Base-by-base conservation (phyloP, 306 rosid genomes). In the Vachellia pachyceras region DNA sequence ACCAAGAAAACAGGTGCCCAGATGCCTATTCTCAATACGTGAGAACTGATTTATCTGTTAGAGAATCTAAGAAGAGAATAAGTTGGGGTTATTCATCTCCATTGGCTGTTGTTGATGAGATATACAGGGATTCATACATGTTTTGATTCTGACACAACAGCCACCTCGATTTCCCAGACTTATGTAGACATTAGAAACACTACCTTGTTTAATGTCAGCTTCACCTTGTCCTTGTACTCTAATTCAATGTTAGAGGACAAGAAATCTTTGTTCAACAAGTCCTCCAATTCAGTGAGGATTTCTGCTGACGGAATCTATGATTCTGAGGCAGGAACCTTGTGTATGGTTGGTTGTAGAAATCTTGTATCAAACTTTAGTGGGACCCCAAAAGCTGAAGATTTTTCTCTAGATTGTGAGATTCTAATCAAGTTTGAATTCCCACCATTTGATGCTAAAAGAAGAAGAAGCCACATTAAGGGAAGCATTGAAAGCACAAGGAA, bases 251-350 rank as follows among this genome's bases (percentile, higher is more conserved):
- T 2, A 8, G 64, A n/a, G 10, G 79, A 22, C 23, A 2, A 7
- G 10, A 69, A 33, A 3, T 73, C 80, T 12, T 17, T 70, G 39
- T 58, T 77, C 41, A 72, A 55, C 12, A 54, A 25, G 50, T 29
- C 55, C 15, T 79, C 80, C 18, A 6, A 9, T 40, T 0, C 10
- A n/a, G 44, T 45, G 33, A 52, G 76, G 0, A 70, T 89, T 72
- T 54, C 60, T 11, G 94, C 91, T 25, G 91, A 89, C 52, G 92
- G 94, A 57, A 57, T 79, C 2, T 89, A 89, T 80, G 86, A 87
- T 80, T 52, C 82, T 14, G 37, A 73, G 77, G 64, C 84, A 17
- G 95, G 90, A 82, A 82, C 65, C 79, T 75, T 90, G 76, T 90
- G 94, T 25, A 85, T 89, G 94, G 45, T 82, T 18, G 94, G 90